phyloP scores from a whole-genome alignment of 2,329 filamentous ascomycete genomes.

The Ophiostoma ulmi region DNA sequence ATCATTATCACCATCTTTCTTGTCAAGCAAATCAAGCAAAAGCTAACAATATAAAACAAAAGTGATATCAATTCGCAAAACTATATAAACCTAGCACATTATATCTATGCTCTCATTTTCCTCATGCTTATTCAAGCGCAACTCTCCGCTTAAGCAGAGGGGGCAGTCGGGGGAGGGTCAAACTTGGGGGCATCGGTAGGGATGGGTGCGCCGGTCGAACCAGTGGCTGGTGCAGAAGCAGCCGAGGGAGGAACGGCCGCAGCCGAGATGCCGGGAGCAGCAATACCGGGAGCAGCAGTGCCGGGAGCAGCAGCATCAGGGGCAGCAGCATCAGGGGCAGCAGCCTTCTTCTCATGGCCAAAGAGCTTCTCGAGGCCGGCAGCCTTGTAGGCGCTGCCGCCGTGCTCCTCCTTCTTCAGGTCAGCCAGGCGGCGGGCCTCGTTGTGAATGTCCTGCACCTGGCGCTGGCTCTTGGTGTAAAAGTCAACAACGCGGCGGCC shows the following conservation, averaged over 20 bases:
- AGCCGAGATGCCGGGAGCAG: neutral
- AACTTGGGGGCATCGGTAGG: slow-evolving; percentile 25
- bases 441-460: slow-evolving; percentile 87
- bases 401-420: slow-evolving; percentile 67
- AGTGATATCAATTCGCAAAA: slow-evolving; percentile 3
- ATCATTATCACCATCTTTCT: neutral
- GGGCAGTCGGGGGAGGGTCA: slow-evolving; percentile 27
- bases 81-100: slow-evolving; percentile 3
- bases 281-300: neutral
- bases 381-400: slow-evolving; percentile 56
- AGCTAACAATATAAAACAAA: neutral
- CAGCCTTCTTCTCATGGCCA: slow-evolving; percentile 36
- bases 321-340: neutral
- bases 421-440: slow-evolving; percentile 86
- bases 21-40: neutral
- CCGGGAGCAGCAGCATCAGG: neutral
- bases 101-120: neutral
- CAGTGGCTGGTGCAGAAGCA: slow-evolving; percentile 10
- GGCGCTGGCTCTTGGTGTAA: slow-evolving; percentile 77
- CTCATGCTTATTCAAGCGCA: neutral
- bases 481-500: slow-evolving; percentile 84
- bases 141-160: slow-evolving; percentile 18
- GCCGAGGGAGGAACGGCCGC: slow-evolving; percentile 5
- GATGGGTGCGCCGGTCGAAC: slow-evolving; percentile 12
- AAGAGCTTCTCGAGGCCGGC: slow-evolving; percentile 54